phyloP scores from a whole-genome alignment of 176 grass and related monocot species.

The Eleusine coracana region DNA sequence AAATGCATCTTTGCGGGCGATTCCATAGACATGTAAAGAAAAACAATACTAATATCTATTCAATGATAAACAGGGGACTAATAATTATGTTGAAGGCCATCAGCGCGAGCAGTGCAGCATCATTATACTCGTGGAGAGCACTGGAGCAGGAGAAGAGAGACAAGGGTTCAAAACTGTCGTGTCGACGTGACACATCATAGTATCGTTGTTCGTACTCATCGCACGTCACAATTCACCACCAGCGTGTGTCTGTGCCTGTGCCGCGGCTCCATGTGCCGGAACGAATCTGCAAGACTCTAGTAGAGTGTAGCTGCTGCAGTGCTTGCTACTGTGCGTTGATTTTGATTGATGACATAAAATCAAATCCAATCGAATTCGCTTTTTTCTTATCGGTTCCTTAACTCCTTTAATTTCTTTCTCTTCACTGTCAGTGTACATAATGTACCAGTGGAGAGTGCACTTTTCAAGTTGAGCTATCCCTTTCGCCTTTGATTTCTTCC shows the following conservation, averaged over 20 bases:
- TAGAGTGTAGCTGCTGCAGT: conserved; percentile 5
- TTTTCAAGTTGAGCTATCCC: neutral
- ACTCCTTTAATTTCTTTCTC: too few species aligned
- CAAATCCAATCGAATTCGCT: neutral
- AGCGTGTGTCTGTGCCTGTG: neutral
- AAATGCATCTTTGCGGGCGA: too few species aligned
- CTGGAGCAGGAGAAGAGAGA: neutral
- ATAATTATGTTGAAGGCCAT: too few species aligned
- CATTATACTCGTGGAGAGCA: neutral
- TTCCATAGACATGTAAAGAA: too few species aligned
- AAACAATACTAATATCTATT: too few species aligned
- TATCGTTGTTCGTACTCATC: conserved; percentile 4
- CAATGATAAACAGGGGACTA: too few species aligned
- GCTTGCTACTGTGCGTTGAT: conserved; percentile 26
- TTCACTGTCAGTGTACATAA: neutral
- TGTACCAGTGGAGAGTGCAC: neutral
- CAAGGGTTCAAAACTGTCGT: conserved; percentile 58
- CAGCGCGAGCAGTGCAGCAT: neutral
- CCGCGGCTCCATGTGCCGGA: neutral
- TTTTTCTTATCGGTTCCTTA: too few species aligned
- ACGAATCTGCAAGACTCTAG: conserved; percentile 5
- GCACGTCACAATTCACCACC: conserved; percentile 18
- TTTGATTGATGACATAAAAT: neutral
- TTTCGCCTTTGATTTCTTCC: neutral
- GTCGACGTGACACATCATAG: conserved; percentile 69